A percentile compares a stretch with the other conserved stretches of the same genome.
These are phyloP conservation scores for Penicillium argentinense DNA, from an alignment of 495 filamentous ascomycete species.

Conservation along the genomic window DNA sequence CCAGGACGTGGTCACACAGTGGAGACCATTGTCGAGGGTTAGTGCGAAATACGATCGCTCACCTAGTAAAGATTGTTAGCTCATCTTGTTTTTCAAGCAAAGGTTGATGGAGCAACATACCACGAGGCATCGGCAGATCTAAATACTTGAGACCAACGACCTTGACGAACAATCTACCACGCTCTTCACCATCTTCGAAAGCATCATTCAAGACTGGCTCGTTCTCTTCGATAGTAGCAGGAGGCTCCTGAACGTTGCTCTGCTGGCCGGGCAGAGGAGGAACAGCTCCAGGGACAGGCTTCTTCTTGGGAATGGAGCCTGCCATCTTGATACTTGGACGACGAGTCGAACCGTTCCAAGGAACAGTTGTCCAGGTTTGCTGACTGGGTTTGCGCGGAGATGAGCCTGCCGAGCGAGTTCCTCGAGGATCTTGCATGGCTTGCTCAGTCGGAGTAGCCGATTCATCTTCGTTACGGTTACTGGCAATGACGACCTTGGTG, in stretches of 20 bases:
- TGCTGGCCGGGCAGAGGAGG: constrained; percentile 88
- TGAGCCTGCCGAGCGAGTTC: constrained; percentile 63
- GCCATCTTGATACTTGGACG: constrained; percentile 64
- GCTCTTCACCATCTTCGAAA: constrained; percentile 76
- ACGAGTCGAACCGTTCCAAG: constrained; percentile 82
- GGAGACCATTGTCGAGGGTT: constrained; percentile 93
- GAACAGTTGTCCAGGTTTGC: constrained; percentile 92
- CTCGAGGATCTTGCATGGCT: constrained; percentile 52
- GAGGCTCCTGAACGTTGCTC: constrained; percentile 66
- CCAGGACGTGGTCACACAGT: constrained; percentile 97
- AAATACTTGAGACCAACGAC: constrained; percentile 95
- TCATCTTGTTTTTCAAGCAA: constrained; percentile 1
- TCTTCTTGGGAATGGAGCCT: constrained; percentile 63
- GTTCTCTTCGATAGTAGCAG: constrained; percentile 61
- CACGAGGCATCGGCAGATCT: constrained; percentile 84
- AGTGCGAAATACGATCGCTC: constrained; percentile 91
- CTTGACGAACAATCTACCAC: constrained; percentile 95
- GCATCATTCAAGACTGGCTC: constrained; percentile 53
- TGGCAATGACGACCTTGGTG: constrained; percentile 92
- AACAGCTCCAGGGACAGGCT: constrained; percentile 57
- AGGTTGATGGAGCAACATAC: constrained; percentile 59
- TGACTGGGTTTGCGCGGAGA: constrained; percentile 73
- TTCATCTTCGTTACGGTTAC: constrained; percentile 59
- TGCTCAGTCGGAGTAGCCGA: constrained; percentile 43
- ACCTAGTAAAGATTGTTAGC: constrained; percentile 48